These are phyloP conservation scores for Chaetomiaceae sp. DNA, from an alignment of 2,329 filamentous ascomycete species.

Conservation along the genomic window DNA sequence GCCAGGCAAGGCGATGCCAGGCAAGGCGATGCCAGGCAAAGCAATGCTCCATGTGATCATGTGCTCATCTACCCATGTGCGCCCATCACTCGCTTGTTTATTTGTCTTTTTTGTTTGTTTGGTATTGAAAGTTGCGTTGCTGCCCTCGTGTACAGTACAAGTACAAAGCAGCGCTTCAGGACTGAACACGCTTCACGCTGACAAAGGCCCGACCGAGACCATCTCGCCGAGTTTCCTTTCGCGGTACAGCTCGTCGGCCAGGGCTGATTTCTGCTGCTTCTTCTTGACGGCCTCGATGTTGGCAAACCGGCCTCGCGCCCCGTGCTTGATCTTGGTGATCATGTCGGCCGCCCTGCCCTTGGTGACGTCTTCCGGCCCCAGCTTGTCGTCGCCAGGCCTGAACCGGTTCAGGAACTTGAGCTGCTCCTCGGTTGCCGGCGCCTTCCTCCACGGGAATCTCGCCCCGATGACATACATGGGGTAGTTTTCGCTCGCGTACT, in stretches of 20 bases:
- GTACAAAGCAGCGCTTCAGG: no score
- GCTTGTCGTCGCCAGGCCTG: constrained; percentile 47
- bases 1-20: no score
- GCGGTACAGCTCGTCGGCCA: constrained; percentile 36
- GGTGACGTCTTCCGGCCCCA: constrained; percentile 55
- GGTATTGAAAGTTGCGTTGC: no score
- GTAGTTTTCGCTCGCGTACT: constrained; percentile 64
- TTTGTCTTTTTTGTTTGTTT: no score
- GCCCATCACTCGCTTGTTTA: no score
- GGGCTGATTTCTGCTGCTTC: constrained; percentile 38
- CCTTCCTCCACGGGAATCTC: constrained; percentile 63
- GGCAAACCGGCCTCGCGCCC: constrained; percentile 62
- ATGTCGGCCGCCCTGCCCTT: constrained; percentile 83
- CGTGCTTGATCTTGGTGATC: constrained; percentile 88
- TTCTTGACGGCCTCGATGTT: constrained; percentile 49
- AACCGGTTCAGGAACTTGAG: constrained; percentile 66
- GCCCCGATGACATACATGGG: constrained; percentile 62
- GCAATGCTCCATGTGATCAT: no score
- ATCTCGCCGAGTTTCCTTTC: constrained; percentile 42
- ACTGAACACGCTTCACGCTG: no score
- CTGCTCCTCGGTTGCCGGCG: constrained; percentile 60
- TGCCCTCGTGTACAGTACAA: no score
- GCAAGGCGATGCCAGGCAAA: no score
- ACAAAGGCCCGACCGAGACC: constrained; percentile 54
- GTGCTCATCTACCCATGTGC: no score